Base-by-base conservation (phyloP, 192 early-diverging fungal species). In the Entomortierella beljakovae region DNA sequence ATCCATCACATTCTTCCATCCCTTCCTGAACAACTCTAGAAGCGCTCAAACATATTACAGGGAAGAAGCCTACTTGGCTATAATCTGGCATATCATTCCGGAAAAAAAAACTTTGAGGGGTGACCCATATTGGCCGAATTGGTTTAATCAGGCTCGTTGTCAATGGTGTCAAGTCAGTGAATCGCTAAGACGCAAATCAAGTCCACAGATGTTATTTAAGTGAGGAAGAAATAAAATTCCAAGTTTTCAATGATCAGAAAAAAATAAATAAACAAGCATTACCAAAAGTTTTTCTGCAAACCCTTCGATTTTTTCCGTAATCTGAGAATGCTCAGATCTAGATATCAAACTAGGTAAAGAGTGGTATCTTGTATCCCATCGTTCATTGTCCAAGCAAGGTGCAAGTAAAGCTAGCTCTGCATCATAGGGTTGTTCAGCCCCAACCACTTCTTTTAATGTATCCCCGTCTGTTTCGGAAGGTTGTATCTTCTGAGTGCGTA, bases 41-140 rank as follows among this genome's bases (percentile, higher is more conserved):
- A 0, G 94, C 96, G 62, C 88, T 91, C 10, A 97, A 58, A 63
- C 91, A 92, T 5, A 95, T 72, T 20, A 97, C 86, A 2, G 96
- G 96, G n/a, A 79, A 85, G 64, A 94, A 95, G 18, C 70, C 53
- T 10, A 84, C 71, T 32, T 83, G 68, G 0, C 65, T 55, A 26
- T 87, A 82, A 63, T 91, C 86, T 7, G 86, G 86, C 32, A 74
- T 61, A 23, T 84, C 71, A 53, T 64, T 53, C 6, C 77, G 23
- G 6, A 70, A 70, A 8, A 91, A 56, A n/a, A 71, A 68, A 23
- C 88, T 88, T 18, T 88, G 83, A 1, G 90, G 89, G 1, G 92
- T 90, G 18, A 96, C 76, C 95, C 94, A 95, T n/a, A 96, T 79
- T 0, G 95, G 93, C 18, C 94, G 85, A 40, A 97, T 72, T 6